Conservation (phyloP, 2,329 filamentous ascomycete species). For the Alternaria sp. region DNA sequence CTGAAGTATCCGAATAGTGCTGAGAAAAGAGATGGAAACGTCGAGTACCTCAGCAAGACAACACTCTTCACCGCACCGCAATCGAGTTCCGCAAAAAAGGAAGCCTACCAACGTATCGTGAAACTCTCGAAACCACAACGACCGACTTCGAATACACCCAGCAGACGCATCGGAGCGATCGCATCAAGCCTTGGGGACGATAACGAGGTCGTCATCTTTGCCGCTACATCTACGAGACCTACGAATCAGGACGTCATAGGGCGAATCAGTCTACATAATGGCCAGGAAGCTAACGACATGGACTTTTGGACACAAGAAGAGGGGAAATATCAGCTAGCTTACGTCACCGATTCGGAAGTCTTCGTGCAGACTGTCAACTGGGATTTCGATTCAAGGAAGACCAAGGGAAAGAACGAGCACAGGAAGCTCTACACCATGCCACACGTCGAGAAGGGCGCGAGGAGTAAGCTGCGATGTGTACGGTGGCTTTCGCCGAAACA, state of each 20-base stretch:
- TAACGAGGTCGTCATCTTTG: conserved; percentile 81
- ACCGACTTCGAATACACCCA: conserved; percentile 51
- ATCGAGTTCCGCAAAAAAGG: conserved; percentile 53
- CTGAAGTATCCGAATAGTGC: conserved; percentile 61
- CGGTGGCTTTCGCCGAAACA: conserved; percentile 62
- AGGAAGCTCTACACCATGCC: conserved; percentile 40
- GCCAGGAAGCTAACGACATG: conserved; percentile 69
- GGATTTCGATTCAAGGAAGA: conserved; percentile 53
- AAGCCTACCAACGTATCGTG: conserved; percentile 66
- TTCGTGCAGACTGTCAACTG: conserved; percentile 68
- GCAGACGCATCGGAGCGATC: conserved; percentile 74
- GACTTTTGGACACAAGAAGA: conserved; percentile 70
- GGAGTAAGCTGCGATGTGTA: conserved; percentile 62
- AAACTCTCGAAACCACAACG: conserved; percentile 63
- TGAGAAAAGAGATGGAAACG: conserved; percentile 42
- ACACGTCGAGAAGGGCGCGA: conserved; percentile 41
- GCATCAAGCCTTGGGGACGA: conserved; percentile 75
- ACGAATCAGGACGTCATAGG: conserved; percentile 57
- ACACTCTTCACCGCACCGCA: conserved; percentile 57
- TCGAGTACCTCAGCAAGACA: conserved; percentile 57
- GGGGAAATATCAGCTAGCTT: conserved; percentile 73
- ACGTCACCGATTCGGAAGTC: conserved; percentile 78
- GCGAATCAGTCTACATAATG: conserved; percentile 58
- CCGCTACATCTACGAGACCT: conserved; percentile 64
- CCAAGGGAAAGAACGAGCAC: conserved; percentile 33